Percentiles rank a stretch among this genome's conserved stretches.
These are phyloP conservation scores for Geotrichum candidum DNA, from an alignment of 1,139 yeast genomes.

Conservation along the genomic window DNA sequence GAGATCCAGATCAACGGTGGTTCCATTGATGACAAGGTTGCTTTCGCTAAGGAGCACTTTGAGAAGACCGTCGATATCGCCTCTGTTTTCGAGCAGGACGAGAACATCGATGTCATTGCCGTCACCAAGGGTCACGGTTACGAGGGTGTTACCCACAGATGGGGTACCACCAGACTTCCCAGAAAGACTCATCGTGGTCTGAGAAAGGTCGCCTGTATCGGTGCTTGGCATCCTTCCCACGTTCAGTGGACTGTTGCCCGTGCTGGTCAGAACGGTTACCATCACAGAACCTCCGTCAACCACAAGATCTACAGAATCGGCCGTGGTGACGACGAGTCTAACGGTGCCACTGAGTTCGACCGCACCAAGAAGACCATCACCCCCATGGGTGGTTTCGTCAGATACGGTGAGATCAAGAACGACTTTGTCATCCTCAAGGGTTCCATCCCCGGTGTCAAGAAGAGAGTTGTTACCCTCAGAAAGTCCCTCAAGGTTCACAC, in stretches of 20 bases:
- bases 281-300: constrained; percentile 99
- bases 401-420: constrained; percentile 97
- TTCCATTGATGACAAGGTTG: constrained; percentile 92
- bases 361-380: constrained; percentile 99
- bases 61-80: constrained; percentile 97
- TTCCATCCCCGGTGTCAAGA: constrained; percentile 99
- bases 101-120: constrained; percentile 96
- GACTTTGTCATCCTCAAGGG: constrained; percentile 98
- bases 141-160: constrained; percentile 99
- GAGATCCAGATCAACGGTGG: constrained; percentile 99
- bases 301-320: constrained; percentile 99
- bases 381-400: constrained; percentile 99
- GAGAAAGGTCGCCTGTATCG: constrained; percentile 99
- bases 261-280: constrained; percentile 99
- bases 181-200: constrained; percentile 99
- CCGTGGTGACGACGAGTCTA: constrained; percentile 87
- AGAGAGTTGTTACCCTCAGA: constrained; percentile 99
- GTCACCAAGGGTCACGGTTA: constrained; percentile 99
- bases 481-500: constrained; percentile 97
- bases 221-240: constrained; percentile 99
- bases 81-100: constrained; percentile 97
- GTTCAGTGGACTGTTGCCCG: constrained; percentile 99
- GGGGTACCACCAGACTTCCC: constrained; percentile 99
- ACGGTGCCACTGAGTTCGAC: constrained; percentile 97
- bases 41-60: constrained; percentile 98